Conservation (phyloP, 2,329 filamentous ascomycete genomes). For the Neurospora sp. region DNA sequence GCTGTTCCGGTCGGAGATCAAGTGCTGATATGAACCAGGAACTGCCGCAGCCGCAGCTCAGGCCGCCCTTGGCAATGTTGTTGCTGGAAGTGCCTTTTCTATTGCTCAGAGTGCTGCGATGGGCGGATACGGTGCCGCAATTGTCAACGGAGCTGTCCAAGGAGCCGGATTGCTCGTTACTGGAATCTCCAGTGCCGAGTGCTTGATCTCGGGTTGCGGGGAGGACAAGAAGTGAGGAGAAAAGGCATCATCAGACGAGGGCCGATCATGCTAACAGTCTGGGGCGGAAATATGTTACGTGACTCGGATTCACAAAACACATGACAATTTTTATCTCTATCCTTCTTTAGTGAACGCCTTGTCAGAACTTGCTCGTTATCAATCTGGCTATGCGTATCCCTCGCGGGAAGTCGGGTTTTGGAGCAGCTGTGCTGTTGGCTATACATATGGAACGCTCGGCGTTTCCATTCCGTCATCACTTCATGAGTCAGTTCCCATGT, state of each 20-base stretch:
- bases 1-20: neutral
- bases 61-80: conserved; percentile 8
- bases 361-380: too few relatives aligned
- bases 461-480: too few relatives aligned
- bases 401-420: too few relatives aligned
- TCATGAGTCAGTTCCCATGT: too few relatives aligned
- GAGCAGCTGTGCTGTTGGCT: too few relatives aligned
- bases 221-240: neutral
- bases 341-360: too few relatives aligned
- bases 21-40: conserved; percentile 6
- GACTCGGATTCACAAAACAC: too few relatives aligned
- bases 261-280: too few relatives aligned
- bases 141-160: conserved; percentile 8
- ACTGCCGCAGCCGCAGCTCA: conserved; percentile 13
- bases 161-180: neutral
- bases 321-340: too few relatives aligned
- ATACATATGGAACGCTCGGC: too few relatives aligned
- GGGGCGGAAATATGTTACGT: too few relatives aligned
- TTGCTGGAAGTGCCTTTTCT: conserved; percentile 12
- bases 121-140: conserved; percentile 13
- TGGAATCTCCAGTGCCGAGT: neutral
- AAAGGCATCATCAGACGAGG: neutral
- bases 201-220: neutral
- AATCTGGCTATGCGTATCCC: too few relatives aligned
- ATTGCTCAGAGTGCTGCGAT: conserved; percentile 16